Conservation (phyloP, 768 basidiomycete species). For the Leccinum broughii region DNA sequence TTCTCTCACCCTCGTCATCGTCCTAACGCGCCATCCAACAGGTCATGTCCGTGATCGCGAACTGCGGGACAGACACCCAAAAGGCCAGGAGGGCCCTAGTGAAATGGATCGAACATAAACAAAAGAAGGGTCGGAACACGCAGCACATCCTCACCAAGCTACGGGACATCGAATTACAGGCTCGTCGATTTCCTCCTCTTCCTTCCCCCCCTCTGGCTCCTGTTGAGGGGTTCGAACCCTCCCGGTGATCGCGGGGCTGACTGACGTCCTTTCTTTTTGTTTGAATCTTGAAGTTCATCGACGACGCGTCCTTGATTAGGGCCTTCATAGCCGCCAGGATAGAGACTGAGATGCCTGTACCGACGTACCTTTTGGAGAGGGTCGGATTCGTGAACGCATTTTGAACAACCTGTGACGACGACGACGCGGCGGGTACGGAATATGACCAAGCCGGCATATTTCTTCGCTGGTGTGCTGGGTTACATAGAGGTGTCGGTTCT, state of each 20-base stretch:
- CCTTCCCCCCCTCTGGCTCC: neutral
- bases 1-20: neutral
- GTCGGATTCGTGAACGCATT: neutral
- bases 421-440: neutral
- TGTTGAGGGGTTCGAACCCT: neutral
- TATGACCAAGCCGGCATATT: neutral
- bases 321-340: neutral
- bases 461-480: neutral
- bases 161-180: conserved; percentile 30
- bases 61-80: conserved; percentile 30
- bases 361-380: neutral
- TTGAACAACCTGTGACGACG: neutral
- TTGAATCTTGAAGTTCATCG: neutral
- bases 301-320: neutral
- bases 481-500: neutral
- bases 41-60: conserved; percentile 34
- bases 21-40: conserved; percentile 10
- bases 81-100: conserved; percentile 30
- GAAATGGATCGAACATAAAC: conserved; percentile 31
- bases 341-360: neutral
- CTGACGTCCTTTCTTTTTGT: neutral
- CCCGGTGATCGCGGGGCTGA: neutral
- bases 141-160: conserved; percentile 32
- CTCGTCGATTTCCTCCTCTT: conserved; percentile 1
- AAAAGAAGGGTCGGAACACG: conserved; percentile 28